phyloP scores from a whole-genome alignment of 1,284 basidiomycete species.

The Rhodotorula sp. region DNA sequence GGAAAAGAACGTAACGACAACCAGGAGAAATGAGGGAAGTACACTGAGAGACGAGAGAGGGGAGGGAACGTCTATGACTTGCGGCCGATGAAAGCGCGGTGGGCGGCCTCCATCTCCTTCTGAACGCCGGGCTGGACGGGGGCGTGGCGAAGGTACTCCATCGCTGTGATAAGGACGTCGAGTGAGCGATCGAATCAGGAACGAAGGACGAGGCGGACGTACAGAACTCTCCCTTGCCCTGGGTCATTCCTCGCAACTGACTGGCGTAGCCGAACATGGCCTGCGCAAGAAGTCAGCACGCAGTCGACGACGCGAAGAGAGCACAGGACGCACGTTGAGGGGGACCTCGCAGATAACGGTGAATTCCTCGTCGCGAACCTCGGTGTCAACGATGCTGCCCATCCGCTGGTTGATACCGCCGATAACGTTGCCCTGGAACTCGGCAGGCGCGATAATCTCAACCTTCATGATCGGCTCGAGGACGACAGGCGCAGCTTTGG shows the following conservation, averaged over 20 bases:
- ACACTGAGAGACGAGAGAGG: too few species aligned
- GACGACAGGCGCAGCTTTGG: constrained; percentile 72
- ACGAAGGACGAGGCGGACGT: too few species aligned
- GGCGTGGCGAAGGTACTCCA: constrained; percentile 55
- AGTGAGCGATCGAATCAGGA: too few species aligned
- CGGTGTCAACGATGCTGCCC: constrained; percentile 93
- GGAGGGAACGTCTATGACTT: neutral
- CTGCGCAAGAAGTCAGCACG: neutral
- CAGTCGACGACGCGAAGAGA: neutral
- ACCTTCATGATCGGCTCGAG: constrained; percentile 98
- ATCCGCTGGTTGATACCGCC: constrained; percentile 90
- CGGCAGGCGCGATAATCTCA: constrained; percentile 90
- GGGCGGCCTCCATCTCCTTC: constrained; percentile 71
- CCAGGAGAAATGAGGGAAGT: too few species aligned
- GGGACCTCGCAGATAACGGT: constrained; percentile 87
- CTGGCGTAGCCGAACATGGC: neutral
- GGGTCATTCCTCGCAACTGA: constrained; percentile 80
- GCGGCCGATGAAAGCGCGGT: constrained; percentile 42
- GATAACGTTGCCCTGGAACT: constrained; percentile 95
- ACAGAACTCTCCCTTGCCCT: constrained; percentile 69
- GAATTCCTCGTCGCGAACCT: constrained; percentile 96
- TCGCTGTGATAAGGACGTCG: neutral
- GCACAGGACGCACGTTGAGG: constrained; percentile 93
- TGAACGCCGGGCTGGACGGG: constrained; percentile 88
- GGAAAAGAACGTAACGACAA: neutral